Evolutionary conservation across 2,329 filamentous ascomycete genomes (phyloP).

Genomic region (Fusarium drepaniforme): DNA sequence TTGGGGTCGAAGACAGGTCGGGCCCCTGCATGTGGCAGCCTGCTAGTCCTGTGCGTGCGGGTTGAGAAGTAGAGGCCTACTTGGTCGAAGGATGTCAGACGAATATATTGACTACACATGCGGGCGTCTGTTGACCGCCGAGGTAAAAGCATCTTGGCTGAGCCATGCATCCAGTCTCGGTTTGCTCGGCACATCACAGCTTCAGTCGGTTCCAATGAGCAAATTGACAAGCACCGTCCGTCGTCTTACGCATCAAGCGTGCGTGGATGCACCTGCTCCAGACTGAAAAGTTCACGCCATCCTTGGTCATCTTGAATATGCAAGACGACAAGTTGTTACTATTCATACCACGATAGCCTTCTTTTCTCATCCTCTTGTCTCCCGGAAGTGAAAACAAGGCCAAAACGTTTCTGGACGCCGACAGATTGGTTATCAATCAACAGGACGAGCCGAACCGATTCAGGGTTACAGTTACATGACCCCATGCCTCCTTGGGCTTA

Average conservation of each 20-base stretch:
- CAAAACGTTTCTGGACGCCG: slow-evolving; percentile 20
- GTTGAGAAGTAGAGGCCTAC: not conserved
- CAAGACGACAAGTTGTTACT: slow-evolving; percentile 5
- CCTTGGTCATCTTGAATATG: not conserved
- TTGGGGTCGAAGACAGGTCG: slow-evolving; percentile 24
- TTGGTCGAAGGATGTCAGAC: not conserved
- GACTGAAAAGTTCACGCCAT: not conserved
- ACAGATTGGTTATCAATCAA: slow-evolving; percentile 15
- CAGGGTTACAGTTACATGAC: slow-evolving; percentile 5
- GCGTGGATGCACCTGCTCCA: slow-evolving; percentile 2
- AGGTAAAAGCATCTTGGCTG: not conserved
- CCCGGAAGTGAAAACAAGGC: slow-evolving; percentile 29
- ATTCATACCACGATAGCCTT: slow-evolving; percentile 5
- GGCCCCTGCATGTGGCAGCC: slow-evolving; percentile 26
- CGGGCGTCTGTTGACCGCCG: not conserved
- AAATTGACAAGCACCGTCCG: not conserved
- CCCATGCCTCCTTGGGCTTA: slow-evolving; percentile 5
- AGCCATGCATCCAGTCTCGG: not conserved
- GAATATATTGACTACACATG: slow-evolving; percentile 2
- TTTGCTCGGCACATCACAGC: not conserved
- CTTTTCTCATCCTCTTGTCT: slow-evolving; percentile 30
- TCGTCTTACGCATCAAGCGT: not conserved
- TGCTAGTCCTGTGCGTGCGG: slow-evolving; percentile 1
- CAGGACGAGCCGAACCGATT: slow-evolving; percentile 13
- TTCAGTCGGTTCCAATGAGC: not conserved